Evolutionary conservation across 1,139 yeast genomes (phyloP).

Genomic region (Hyphopichia burtonii): DNA sequence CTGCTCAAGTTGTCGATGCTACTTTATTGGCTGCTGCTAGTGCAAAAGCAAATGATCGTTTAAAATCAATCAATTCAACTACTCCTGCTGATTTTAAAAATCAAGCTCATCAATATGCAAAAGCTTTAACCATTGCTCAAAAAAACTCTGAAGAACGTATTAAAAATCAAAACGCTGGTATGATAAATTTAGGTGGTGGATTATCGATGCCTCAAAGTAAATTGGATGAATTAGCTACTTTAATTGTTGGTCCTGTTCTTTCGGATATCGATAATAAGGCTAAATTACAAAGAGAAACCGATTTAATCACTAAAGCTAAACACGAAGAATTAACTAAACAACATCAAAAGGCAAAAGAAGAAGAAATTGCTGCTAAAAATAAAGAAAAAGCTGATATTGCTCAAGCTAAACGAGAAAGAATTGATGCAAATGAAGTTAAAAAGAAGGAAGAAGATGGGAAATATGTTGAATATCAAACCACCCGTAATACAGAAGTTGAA

Average conservation of each 20-base stretch:
- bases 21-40: constrained; percentile 63
- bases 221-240: constrained; percentile 77
- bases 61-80: constrained; percentile 35
- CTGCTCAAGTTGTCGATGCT: constrained; percentile 49
- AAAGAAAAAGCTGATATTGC: constrained; percentile 41
- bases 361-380: constrained; percentile 50
- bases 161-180: constrained; percentile 46
- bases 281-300: constrained; percentile 65
- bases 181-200: constrained; percentile 87
- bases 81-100: constrained; percentile 36
- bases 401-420: constrained; percentile 38
- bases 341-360: constrained; percentile 50
- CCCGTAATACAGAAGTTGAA: constrained; percentile 38
- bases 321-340: constrained; percentile 32
- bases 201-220: constrained; percentile 73
- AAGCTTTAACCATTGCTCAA: constrained; percentile 65
- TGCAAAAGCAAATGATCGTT: constrained; percentile 53
- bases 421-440: constrained; percentile 37
- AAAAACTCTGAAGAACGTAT: constrained; percentile 58
- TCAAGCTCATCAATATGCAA: constrained; percentile 45
- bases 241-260: constrained; percentile 83
- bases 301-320: constrained; percentile 33
- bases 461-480: constrained; percentile 28
- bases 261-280: constrained; percentile 74
- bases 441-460: constrained; percentile 42